Base-by-base conservation (phyloP, 2,329 filamentous ascomycete species). In the Beauveria brongniartii region DNA sequence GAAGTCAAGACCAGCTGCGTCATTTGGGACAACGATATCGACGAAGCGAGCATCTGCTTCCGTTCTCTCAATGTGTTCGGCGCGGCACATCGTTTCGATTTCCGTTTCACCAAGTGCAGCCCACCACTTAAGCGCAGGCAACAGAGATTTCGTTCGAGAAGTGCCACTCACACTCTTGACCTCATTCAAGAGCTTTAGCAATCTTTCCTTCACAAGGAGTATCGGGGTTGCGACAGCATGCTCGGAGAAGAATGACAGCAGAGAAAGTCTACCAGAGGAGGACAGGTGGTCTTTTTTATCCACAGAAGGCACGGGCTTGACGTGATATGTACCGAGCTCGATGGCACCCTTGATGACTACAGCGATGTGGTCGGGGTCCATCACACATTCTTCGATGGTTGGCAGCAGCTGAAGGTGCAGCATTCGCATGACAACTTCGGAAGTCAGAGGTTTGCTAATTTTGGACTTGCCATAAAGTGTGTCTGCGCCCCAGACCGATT, bases 321-420 rank as follows among this genome's bases (percentile, higher is more conserved):
- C 63, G 34, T 70, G 69, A 34, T 75, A 76, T 65, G 73, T 78
- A 20, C 78, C 75, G 40, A 72, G 72, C 63, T 76, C 74, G 55
- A 77, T 71, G 12, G 69, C 67, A 6, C 69, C 67, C 51, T 75
- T 75, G 5, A 96, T 71, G 2, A 87, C 81, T 22, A 83, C 82
- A 28, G 81, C 77, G 50, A 96, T 80, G 63, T 94, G 87, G 30
- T 82, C 83, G 4, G 84, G 77, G 69, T 97, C 92, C 65, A 97
- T 83, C 3, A 93, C 81, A 68, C 88, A 95, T 73, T 97, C 94
- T 73, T 97, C 92, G 10, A 96, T 75, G 2, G 82, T 83, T 0
- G 90, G 90, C 22, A 91, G 72, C n/a, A 97, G 74, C 43, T 89
- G 79, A 22, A 83, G 78, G 22, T 84, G 80, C 1, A 94, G 69